A percentile compares a stretch with the other conserved stretches of the same genome.
Evolutionary conservation across 2,329 filamentous ascomycete species (phyloP).

Genomic region (Colletotrichum zoysiae): DNA sequence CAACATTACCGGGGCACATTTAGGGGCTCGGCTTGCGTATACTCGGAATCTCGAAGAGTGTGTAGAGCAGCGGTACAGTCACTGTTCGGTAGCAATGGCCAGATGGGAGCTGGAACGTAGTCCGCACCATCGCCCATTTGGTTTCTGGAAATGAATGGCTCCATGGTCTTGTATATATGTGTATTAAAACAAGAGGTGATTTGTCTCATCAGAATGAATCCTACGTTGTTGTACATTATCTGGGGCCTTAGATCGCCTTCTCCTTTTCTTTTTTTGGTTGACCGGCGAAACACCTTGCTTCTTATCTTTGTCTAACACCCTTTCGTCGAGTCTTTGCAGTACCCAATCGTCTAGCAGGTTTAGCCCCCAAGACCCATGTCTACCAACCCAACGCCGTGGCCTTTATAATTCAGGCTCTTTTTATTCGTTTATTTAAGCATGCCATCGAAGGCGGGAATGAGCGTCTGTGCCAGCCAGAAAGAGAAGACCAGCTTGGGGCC

Average conservation of each 20-base stretch:
- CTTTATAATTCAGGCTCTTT: conserved; percentile 22
- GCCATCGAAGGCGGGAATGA: conserved; percentile 89
- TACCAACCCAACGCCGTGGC: conserved; percentile 43
- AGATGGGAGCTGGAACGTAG: not conserved
- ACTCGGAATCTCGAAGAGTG: not conserved
- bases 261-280: conserved; percentile 15
- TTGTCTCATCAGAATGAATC: conserved; percentile 34
- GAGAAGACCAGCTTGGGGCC: conserved; percentile 99
- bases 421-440: conserved; percentile 53
- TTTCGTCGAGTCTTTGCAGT: conserved; percentile 22
- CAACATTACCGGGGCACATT: not conserved
- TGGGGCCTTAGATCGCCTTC: conserved; percentile 22
- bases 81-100: not conserved
- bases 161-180: conserved; percentile 12
- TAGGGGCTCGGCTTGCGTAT: not conserved
- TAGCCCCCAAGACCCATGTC: conserved; percentile 35
- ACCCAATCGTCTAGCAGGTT: conserved; percentile 54
- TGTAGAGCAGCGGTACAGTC: not conserved
- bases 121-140: not conserved
- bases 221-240: conserved; percentile 40
- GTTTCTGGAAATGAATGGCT: not conserved
- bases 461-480: conserved; percentile 98
- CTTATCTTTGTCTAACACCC: conserved; percentile 28
- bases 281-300: conserved; percentile 8
- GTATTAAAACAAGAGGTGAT: conserved; percentile 38